These are phyloP conservation scores for Pichia sp. DNA, from an alignment of 1,139 yeast genomes.

Conservation along the genomic window DNA sequence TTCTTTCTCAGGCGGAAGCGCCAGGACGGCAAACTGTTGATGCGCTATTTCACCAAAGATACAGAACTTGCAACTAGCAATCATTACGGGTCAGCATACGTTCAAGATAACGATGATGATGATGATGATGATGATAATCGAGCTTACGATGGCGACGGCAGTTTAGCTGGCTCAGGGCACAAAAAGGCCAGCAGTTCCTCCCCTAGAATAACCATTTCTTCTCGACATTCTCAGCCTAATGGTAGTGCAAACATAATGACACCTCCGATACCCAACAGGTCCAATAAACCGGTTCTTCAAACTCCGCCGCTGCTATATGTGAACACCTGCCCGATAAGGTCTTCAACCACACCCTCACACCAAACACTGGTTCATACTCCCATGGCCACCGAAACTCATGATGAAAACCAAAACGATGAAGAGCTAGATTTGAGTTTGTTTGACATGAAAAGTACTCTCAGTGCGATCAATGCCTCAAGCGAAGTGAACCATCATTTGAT, in stretches of 20 bases:
- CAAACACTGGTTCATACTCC: background rate
- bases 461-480: constrained; percentile 9
- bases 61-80: background rate
- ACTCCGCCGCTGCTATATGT: background rate
- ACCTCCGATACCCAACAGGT: constrained; percentile 12
- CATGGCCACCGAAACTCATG: background rate
- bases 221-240: too few species aligned
- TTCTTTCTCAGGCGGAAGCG: constrained; percentile 20
- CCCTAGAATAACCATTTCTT: too few species aligned
- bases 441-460: constrained; percentile 18
- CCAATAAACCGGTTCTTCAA: constrained; percentile 7
- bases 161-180: too few species aligned
- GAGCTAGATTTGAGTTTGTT: constrained; percentile 15
- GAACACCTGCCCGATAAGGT: background rate
- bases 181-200: too few species aligned
- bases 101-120: background rate
- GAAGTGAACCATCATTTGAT: constrained; percentile 3
- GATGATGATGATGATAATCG: background rate
- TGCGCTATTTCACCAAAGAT: background rate
- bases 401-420: background rate
- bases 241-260: background rate
- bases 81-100: background rate
- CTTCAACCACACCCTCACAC: background rate
- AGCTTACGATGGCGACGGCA: background rate
- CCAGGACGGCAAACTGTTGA: background rate